A percentile compares a stretch with the other conserved stretches of the same genome.
Evolutionary conservation across 2,329 filamentous ascomycete genomes (phyloP).

Genomic region (Raffaelea albimanens): DNA sequence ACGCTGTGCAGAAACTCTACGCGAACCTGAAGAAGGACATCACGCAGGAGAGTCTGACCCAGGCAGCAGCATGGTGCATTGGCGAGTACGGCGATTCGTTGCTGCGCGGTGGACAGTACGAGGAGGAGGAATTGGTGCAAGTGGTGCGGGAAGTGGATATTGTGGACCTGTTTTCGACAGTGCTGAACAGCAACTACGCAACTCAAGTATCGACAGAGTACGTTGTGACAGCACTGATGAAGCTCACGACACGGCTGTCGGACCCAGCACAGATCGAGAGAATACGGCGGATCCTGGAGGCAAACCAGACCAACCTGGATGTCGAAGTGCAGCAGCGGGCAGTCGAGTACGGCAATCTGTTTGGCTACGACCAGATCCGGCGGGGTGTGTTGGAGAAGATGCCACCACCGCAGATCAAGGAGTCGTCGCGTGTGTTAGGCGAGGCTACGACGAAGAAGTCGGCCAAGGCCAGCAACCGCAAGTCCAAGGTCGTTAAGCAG

Average conservation of each 20-base stretch:
- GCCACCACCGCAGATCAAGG: constrained; percentile 93
- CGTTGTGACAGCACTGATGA: constrained; percentile 90
- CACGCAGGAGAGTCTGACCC: constrained; percentile 88
- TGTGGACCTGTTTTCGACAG: constrained; percentile 83
- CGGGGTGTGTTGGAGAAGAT: constrained; percentile 92
- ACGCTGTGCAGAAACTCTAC: constrained; percentile 93
- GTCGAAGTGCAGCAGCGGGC: constrained; percentile 94
- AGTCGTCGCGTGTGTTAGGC: constrained; percentile 84
- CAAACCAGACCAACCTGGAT: constrained; percentile 77
- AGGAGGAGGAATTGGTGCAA: constrained; percentile 80
- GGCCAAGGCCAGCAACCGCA: constrained; percentile 60
- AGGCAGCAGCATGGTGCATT: constrained; percentile 94
- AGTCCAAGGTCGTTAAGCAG: constrained; percentile 68
- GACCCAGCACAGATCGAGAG: constrained; percentile 82
- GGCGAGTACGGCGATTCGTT: constrained; percentile 92
- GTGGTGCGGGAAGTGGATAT: constrained; percentile 81
- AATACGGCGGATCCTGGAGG: constrained; percentile 66
- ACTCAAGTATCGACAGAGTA: constrained; percentile 90
- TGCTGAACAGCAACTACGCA: constrained; percentile 90
- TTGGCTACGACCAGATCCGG: constrained; percentile 77
- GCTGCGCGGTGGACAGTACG: constrained; percentile 81
- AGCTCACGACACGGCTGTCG: constrained; percentile 79
- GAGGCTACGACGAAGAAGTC: constrained; percentile 60
- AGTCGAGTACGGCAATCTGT: constrained; percentile 93
- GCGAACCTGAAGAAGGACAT: constrained; percentile 88